Evolutionary conservation across 2,329 filamentous ascomycete species (phyloP), one percentile per base, ranked within the genome.

Genomic region (Chaetothyriales sp.): DNA sequence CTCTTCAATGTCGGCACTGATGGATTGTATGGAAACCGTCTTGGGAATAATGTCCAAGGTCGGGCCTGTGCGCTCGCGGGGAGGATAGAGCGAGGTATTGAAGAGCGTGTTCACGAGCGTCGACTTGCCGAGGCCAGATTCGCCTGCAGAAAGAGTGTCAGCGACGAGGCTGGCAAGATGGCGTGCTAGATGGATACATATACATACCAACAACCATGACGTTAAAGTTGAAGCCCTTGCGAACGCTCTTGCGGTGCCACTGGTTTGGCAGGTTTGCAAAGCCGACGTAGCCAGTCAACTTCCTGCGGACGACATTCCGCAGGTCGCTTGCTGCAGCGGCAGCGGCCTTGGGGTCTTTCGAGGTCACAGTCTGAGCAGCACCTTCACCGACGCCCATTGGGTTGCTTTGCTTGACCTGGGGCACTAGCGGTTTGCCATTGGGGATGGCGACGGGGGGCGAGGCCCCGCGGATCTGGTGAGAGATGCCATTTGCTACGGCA

Each of bases 171-270:
- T 18, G 37, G 13, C 6, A 40, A 44, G 28, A 43, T 40, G 29
- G 10, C 44, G 48, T 9, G 46, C 46, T 18, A 44, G 18, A 15
- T 46, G 83, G 89, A 67, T 78, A 97, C 92, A 28, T 15, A 15
- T 46, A 83, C 89, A 67, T 78, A 97, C 92, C 92, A 73, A 98
- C 92, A 72, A 98, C 92, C 92, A 98, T 98, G 63, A 98, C 92
- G 69, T 98, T 98, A 80, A 98, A 98, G 81, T 97, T 98, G 81
- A 98, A 98, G 57, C 92, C 92, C 75, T 98, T 98, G 69, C 92
- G 88, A 66, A 98, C 92, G 81, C 89, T 95, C 85, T 98, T 98
- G 72, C 92, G 90, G 78, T 98, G 92, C 92, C 92, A 98, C 75
- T 98, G 92, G 76, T 98, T 98, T 59, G 92, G 92, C 68, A 98